Evolutionary conservation across 768 basidiomycete genomes (phyloP), one percentile per base, ranked within the genome.

Genomic region (Mycena indigotica): DNA sequence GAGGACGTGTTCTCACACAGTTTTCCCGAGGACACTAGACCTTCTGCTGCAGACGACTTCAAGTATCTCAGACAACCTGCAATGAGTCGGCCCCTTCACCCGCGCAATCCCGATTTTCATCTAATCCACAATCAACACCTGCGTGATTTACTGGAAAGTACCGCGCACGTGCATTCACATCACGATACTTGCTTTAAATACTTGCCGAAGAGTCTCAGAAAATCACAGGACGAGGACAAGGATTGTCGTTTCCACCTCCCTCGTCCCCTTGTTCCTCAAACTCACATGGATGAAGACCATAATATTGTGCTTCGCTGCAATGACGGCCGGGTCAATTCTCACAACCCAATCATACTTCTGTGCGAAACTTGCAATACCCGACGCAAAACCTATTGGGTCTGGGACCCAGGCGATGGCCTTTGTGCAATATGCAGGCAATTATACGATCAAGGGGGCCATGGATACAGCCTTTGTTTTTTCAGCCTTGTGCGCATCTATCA

Each of bases 161-260:
- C 48, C 8, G 58, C 39, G 17, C 53, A 55, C 46, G 51, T 60
- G 12, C 57, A 62, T 30, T 2, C 26, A 15, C 61, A 62, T 23
- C 55, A 52, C 25, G 57, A 44, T n/a, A 63, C 61, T 1, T 62
- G 61, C 41, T 62, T 62, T 32, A 62, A 62, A 32, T 45, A 62
- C 49, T 29, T 62, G 21, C 61, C 61, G 25, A 45, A 38, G 8
- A 50, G 10, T 19, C 45, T 56, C 23, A 38, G 50, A 1, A 21
- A 24, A 17, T 39, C 41, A 17, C 24, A 23, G 17, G 59, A 64
- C 35, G 38, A 41, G 2, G 51, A 63, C 28, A 57, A 48, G 13
- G 58, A 63, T 35, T 63, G 54, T 29, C 44, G 58, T 6, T 60
- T 63, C 50, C 28, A 57, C 16, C 40, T 63, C 15, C 60, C 63